Evolutionary conservation across 2,329 filamentous ascomycete genomes (phyloP).

Genomic region (Drechslera avenae): DNA sequence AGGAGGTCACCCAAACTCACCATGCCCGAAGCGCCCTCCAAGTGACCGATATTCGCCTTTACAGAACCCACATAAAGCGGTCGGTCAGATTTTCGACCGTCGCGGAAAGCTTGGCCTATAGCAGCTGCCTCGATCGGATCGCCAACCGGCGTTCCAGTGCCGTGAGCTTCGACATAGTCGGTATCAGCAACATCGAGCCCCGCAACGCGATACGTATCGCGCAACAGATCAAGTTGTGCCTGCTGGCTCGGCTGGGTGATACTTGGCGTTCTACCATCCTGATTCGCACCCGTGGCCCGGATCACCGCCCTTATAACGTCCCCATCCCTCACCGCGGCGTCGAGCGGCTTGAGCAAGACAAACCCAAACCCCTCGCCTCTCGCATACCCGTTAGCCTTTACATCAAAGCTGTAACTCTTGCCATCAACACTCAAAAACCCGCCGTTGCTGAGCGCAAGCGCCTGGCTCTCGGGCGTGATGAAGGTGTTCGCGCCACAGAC

Average conservation of each 20-base stretch:
- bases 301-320: constrained; percentile 36
- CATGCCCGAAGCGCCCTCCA: neutral
- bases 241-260: constrained; percentile 47
- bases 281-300: constrained; percentile 27
- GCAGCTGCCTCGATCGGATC: constrained; percentile 28
- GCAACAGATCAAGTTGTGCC: constrained; percentile 46
- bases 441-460: constrained; percentile 5
- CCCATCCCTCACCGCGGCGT: constrained; percentile 18
- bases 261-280: constrained; percentile 21
- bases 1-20: no score
- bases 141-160: constrained; percentile 60
- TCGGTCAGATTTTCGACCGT: constrained; percentile 11
- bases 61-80: constrained; percentile 3
- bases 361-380: constrained; percentile 62
- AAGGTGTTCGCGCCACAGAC: constrained; percentile 11
- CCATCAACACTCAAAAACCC: constrained; percentile 6
- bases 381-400: constrained; percentile 65
- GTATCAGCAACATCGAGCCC: constrained; percentile 35
- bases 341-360: constrained; percentile 31
- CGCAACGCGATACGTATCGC: no score
- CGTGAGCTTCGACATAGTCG: constrained; percentile 30
- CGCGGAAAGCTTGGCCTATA: constrained; percentile 6
- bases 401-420: constrained; percentile 48
- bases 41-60: constrained; percentile 1
- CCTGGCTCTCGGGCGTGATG: constrained; percentile 8